phyloP scores from a whole-genome alignment of 768 basidiomycete genomes.

The Termitomyces heimii region DNA sequence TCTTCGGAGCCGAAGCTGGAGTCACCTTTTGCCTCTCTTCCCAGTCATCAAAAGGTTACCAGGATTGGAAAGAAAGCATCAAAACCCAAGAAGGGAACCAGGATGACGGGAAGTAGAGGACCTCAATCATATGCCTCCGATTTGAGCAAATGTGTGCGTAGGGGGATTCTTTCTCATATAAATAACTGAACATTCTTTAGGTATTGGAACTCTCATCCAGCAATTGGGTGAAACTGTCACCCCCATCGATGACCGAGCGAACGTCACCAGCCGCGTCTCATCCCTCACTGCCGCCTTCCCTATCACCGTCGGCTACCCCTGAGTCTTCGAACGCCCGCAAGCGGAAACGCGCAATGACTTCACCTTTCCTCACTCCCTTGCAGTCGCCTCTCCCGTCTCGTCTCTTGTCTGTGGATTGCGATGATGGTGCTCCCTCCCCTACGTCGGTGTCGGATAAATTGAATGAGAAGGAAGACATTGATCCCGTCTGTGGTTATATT shows the following conservation, averaged over 20 bases:
- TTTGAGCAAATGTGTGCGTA: neutral
- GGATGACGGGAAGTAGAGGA: neutral
- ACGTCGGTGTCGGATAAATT: neutral
- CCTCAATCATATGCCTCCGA: neutral
- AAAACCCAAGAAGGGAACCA: neutral
- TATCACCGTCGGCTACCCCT: neutral
- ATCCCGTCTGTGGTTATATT: neutral
- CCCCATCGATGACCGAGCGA: neutral
- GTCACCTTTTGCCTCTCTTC: neutral
- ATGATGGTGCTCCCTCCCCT: neutral
- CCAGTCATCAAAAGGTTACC: neutral
- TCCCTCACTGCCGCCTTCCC: neutral
- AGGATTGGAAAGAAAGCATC: neutral
- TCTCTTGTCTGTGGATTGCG: neutral
- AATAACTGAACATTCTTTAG: neutral
- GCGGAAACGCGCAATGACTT: neutral
- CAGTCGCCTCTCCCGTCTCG: neutral
- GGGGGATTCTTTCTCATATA: neutral
- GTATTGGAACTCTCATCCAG: neutral
- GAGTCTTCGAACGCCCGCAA: neutral
- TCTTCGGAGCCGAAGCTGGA: neutral
- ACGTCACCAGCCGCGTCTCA: neutral
- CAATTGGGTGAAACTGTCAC: neutral
- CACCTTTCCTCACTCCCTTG: neutral
- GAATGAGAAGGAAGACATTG: neutral